Conservation (phyloP, 2,329 filamentous ascomycete species). For the Hypomyces rosellus region DNA sequence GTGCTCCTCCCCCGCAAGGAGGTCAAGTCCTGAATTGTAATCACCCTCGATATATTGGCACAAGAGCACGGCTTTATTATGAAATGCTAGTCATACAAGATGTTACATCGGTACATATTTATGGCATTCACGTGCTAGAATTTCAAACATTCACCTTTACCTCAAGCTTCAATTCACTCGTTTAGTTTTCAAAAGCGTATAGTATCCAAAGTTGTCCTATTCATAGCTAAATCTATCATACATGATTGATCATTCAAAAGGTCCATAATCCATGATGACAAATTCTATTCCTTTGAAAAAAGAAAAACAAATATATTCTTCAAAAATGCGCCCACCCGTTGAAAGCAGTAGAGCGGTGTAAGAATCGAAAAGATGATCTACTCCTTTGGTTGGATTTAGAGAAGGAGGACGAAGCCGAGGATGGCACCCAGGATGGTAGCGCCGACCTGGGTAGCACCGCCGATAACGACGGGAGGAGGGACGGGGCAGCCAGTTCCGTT, state of each 20-base stretch:
- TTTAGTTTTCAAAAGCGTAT: too few species aligned
- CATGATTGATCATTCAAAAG: too few species aligned
- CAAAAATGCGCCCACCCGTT: not conserved
- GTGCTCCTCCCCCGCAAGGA: too few species aligned
- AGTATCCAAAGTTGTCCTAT: not conserved
- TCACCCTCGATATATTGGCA: too few species aligned
- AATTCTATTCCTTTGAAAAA: too few species aligned
- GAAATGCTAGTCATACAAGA: too few species aligned
- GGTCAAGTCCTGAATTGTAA: too few species aligned
- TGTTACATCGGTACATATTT: not conserved
- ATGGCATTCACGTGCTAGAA: not conserved
- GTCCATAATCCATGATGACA: too few species aligned
- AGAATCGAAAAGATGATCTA: not conserved
- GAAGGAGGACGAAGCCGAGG: slow-evolving; percentile 19
- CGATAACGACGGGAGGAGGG: slow-evolving; percentile 16
- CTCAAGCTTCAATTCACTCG: too few species aligned
- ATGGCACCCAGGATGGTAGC: slow-evolving; percentile 15
- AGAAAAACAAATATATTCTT: not conserved
- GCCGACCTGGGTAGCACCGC: slow-evolving; percentile 20
- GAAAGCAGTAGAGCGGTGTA: not conserved
- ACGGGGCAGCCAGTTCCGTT: not conserved
- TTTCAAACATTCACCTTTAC: not conserved
- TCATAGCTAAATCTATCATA: not conserved
- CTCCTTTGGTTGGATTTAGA: slow-evolving; percentile 14
- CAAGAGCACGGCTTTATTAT: too few species aligned